Evolutionary conservation across 2,329 filamentous ascomycete species (phyloP), one percentile per base, ranked within the genome.

Genomic region (Talaromyces sp.): DNA sequence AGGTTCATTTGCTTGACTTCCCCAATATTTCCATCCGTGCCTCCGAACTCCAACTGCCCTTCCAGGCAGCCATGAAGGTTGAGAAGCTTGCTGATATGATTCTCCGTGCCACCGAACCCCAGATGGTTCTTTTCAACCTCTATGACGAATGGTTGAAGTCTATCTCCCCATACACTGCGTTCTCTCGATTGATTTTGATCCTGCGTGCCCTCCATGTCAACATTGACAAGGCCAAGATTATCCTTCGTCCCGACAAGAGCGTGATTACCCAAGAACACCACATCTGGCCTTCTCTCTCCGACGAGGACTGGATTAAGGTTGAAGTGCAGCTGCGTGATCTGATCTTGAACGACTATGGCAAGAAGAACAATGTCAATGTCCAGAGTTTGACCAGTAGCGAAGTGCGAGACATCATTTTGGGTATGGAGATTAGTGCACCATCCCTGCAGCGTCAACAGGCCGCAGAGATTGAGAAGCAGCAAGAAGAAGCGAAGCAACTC

Each of bases 11-110:
- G 68, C 87, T 99, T 37, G 95, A 99, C 72, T 99, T 99, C 81
- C 94, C 94, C 49, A 99, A 99, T 72, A 99, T 99, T 62, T 97
- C 94, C 2, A 99, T 99, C 65, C 89, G 94, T 63, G 94, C 94
- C 10, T 99, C 94, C 0, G 94, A 99, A 75, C 78, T 99, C 63
- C 94, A 99, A 73, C 80, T 99, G 60, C 94, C 94, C 1, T 99
- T 99, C 89, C 95, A 99, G 75, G 94, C 94, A 50, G 95, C 95
- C 0, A 99, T 99, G 93, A 99, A 99, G 82, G 92, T 99, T 2
- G 94, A 99, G 77, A 99, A 99, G 75, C 84, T 99, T 41, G 95
- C 93, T 62, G 95, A 99, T 76, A 97, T 99, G 93, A 99, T 99
- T 66, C 79, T 99, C 41, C 88, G 92, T 63, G 95, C 94, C 2